phyloP scores from a whole-genome alignment of 129 eudicot genomes.

The Gnaphalium uliginosum region DNA sequence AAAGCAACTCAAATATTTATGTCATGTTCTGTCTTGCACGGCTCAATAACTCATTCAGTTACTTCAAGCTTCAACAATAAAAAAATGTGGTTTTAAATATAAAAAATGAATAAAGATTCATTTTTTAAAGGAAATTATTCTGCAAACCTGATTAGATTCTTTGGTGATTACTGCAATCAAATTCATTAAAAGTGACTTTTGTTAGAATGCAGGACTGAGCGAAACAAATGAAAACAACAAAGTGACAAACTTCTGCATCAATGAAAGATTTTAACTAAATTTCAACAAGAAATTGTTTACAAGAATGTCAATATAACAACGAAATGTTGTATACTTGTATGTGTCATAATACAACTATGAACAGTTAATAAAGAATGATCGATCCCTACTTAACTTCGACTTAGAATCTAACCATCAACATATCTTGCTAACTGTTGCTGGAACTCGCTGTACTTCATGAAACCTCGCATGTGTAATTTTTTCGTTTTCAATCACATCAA shows the following conservation, averaged over 20 bases:
- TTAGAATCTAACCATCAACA: constrained; percentile 23
- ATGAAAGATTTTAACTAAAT: constrained; percentile 7
- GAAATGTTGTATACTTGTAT: constrained; percentile 9
- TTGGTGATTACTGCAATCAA: no score
- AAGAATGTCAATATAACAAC: constrained; percentile 12
- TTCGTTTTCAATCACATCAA: constrained; percentile 9
- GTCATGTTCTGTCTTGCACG: constrained; percentile 24
- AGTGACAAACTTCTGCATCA: neutral
- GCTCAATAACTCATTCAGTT: constrained; percentile 4
- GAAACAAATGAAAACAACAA: neutral
- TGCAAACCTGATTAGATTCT: neutral
- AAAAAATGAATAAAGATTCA: no score
- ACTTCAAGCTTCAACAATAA: constrained; percentile 24
- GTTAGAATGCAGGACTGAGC: neutral
- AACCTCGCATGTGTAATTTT: constrained; percentile 21
- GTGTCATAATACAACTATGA: constrained; percentile 23
- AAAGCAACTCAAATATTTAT: constrained; percentile 18
- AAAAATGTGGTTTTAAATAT: neutral
- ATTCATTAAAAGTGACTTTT: neutral
- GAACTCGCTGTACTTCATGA: constrained; percentile 28
- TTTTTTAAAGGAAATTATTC: neutral
- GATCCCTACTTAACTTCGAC: constrained; percentile 6
- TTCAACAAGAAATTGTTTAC: neutral
- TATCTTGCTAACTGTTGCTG: constrained; percentile 27
- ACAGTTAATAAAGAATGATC: constrained; percentile 26